These are phyloP conservation scores for Metschnikowia corniflorae DNA, from an alignment of 805 yeast genomes.

Conservation along the genomic window DNA sequence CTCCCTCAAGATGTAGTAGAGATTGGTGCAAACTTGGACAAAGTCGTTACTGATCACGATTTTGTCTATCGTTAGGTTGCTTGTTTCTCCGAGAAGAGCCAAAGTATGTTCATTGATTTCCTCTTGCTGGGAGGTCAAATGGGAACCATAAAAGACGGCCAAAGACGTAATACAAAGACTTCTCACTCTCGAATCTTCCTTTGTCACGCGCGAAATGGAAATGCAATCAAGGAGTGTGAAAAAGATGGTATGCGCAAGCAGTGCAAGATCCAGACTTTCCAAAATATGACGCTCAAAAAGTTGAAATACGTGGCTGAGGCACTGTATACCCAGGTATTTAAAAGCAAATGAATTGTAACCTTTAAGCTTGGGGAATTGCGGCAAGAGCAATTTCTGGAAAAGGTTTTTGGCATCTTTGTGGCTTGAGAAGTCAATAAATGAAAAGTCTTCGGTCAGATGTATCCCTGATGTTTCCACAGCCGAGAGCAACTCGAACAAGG, in stretches of 20 bases:
- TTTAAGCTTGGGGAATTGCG: constrained; percentile 18
- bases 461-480: constrained; percentile 12
- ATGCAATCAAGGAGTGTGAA: constrained; percentile 10
- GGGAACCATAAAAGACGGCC: constrained; percentile 1
- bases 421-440: constrained; percentile 19
- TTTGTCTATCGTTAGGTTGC: neutral
- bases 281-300: constrained; percentile 12
- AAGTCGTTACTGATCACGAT: constrained; percentile 1
- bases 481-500: constrained; percentile 23
- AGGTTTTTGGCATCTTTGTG: constrained; percentile 20
- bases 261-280: constrained; percentile 1
- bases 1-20: constrained; percentile 1
- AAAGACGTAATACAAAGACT: constrained; percentile 3
- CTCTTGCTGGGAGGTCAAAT: neutral
- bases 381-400: constrained; percentile 17
- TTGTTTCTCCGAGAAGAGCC: constrained; percentile 3
- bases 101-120: constrained; percentile 3
- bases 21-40: constrained; percentile 5
- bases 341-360: constrained; percentile 16
- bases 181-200: constrained; percentile 3
- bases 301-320: constrained; percentile 15
- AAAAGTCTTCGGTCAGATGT: constrained; percentile 13
- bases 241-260: constrained; percentile 6
- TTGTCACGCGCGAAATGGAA: constrained; percentile 2
- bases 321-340: constrained; percentile 20